phyloP scores from a whole-genome alignment of 371 early-diverging fungal species.

The Basidiobolus meristosporus region DNA sequence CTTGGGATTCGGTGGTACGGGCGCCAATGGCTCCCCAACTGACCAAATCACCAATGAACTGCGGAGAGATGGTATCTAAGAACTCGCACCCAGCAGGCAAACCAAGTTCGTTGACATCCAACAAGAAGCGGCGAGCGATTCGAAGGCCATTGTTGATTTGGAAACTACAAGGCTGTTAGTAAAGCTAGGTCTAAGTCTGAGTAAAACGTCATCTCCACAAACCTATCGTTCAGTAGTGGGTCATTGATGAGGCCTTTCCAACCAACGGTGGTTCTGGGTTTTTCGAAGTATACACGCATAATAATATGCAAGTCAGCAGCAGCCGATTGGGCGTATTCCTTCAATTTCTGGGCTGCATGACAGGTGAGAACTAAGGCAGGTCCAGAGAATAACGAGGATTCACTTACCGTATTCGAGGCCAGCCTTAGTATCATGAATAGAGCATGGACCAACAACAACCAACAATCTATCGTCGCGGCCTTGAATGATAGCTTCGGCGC shows the following conservation, averaged over 20 bases:
- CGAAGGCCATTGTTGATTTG: conserved; percentile 82
- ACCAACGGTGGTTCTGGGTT: conserved; percentile 85
- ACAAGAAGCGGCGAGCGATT: conserved; percentile 58
- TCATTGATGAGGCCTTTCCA: conserved; percentile 93
- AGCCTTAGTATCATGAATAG: conserved; percentile 73
- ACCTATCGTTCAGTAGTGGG: conserved; percentile 61
- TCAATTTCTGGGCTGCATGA: conserved; percentile 23
- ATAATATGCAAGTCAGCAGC: conserved; percentile 52
- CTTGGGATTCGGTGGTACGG: conserved; percentile 79
- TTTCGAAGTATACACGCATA: conserved; percentile 91
- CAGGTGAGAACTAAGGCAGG: not conserved
- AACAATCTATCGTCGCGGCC: conserved; percentile 69
- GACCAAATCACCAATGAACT: conserved; percentile 79
- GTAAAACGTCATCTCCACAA: conserved; percentile 1
- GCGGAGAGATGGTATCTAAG: conserved; percentile 86
- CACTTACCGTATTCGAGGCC: conserved; percentile 57
- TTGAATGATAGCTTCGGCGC: conserved; percentile 45
- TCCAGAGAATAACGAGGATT: not conserved
- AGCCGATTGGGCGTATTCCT: conserved; percentile 27
- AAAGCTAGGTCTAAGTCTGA: not conserved
- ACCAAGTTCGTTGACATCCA: conserved; percentile 44
- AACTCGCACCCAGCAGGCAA: conserved; percentile 80
- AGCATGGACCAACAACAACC: conserved; percentile 86
- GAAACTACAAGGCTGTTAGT: conserved; percentile 19
- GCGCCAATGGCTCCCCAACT: conserved; percentile 93